Percentiles rank a stretch among this genome's conserved stretches.
phyloP scores from a whole-genome alignment of 768 basidiomycete genomes.

The Suillus subaureus region DNA sequence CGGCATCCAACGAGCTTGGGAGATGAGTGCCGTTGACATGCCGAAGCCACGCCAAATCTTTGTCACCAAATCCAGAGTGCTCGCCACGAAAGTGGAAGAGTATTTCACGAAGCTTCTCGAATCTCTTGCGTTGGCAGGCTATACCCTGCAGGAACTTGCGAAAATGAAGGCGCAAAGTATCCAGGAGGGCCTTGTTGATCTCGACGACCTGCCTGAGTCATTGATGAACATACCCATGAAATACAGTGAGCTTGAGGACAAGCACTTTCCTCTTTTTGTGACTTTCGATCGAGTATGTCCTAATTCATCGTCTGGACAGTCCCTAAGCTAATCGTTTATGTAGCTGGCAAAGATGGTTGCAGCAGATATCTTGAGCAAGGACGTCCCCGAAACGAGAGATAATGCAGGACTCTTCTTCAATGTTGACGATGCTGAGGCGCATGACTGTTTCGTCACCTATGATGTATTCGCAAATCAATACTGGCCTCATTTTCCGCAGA shows the following conservation, averaged over 20 bases:
- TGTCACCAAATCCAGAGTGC: constrained; percentile 66
- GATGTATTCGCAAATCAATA: constrained; percentile 50
- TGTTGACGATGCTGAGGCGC: constrained; percentile 17
- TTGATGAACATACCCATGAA: constrained; percentile 37
- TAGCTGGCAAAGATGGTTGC: constrained; percentile 32
- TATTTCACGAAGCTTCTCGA: constrained; percentile 57
- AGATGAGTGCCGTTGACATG: constrained; percentile 34
- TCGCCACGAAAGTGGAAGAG: constrained; percentile 72
- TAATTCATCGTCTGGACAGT: not conserved
- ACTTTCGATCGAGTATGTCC: constrained; percentile 62
- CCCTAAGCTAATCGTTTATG: not conserved
- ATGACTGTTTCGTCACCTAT: constrained; percentile 43
- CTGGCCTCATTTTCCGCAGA: constrained; percentile 61
- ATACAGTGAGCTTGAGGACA: constrained; percentile 58
- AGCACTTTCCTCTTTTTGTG: constrained; percentile 70
- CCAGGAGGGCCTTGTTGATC: constrained; percentile 36
- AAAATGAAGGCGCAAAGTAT: constrained; percentile 23
- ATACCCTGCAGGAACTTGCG: constrained; percentile 42
- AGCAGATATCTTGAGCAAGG: constrained; percentile 18
- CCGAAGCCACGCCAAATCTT: constrained; percentile 68
- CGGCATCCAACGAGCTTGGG: constrained; percentile 60
- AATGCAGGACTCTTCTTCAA: constrained; percentile 19
- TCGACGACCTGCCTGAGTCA: constrained; percentile 37
- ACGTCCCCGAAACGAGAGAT: constrained; percentile 9
- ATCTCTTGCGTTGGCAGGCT: constrained; percentile 41